These are phyloP conservation scores for Talaromyces sp. DNA, from an alignment of 2,329 filamentous ascomycete species.

Conservation along the genomic window DNA sequence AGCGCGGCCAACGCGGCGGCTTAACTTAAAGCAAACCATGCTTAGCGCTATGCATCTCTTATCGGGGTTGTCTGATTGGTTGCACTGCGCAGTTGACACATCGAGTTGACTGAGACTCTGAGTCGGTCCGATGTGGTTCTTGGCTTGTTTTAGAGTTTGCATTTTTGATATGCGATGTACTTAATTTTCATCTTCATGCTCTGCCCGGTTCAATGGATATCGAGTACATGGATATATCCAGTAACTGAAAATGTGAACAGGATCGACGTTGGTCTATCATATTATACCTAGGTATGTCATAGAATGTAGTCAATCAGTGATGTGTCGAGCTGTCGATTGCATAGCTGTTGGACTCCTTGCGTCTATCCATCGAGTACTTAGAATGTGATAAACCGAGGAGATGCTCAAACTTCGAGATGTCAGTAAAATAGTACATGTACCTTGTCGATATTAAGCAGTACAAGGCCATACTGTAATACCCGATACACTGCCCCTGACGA, in stretches of 20 bases:
- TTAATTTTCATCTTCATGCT: neutral
- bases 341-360: no score
- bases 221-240: neutral
- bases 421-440: no score
- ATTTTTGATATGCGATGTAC: neutral
- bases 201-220: neutral
- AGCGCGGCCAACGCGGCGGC: neutral
- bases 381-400: no score
- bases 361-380: no score
- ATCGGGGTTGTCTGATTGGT: conserved; percentile 8
- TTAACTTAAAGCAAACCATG: conserved; percentile 1
- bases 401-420: no score
- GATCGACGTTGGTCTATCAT: no score
- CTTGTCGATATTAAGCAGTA: no score
- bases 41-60: conserved; percentile 10
- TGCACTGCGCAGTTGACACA: conserved; percentile 7
- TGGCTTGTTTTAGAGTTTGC: neutral
- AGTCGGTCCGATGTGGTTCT: conserved; percentile 3
- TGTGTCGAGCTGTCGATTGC: no score
- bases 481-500: no score
- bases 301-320: no score
- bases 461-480: no score
- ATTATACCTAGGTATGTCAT: no score
- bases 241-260: neutral
- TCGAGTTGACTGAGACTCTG: conserved; percentile 12